Conservation (phyloP, 371 early-diverging fungal species). For the Mucor circinelloides region DNA sequence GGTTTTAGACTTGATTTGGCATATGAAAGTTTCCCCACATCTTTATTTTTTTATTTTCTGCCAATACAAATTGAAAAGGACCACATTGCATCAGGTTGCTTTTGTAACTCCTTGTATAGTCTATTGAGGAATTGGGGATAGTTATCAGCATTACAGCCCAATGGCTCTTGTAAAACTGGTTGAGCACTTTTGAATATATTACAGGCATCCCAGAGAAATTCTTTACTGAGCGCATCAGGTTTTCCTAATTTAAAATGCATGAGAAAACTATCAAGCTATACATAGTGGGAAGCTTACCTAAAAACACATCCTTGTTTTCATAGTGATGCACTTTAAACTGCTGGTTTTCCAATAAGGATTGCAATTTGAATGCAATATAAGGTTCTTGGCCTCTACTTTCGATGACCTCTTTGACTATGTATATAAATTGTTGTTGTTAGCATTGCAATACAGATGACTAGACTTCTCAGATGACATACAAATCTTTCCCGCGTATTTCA, state of each 20-base stretch:
- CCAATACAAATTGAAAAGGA: conserved; percentile 24
- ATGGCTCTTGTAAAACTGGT: conserved; percentile 4
- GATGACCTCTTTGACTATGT: conserved; percentile 31
- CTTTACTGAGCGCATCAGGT: conserved; percentile 18
- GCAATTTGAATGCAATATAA: conserved; percentile 46
- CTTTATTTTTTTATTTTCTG: conserved; percentile 11
- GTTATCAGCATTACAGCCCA: conserved; percentile 1
- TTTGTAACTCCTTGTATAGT: conserved; percentile 15
- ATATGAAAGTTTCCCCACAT: not conserved
- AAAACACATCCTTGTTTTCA: conserved; percentile 20
- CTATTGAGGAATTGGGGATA: conserved; percentile 20
- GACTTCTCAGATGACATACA: conserved; percentile 27
- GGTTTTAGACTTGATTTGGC: not conserved
- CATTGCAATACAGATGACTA: not conserved
- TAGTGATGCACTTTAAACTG: conserved; percentile 31
- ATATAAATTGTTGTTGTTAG: not conserved
- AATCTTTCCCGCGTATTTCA: conserved; percentile 22
- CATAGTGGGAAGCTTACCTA: conserved; percentile 3
- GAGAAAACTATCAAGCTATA: not conserved
- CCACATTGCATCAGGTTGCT: conserved; percentile 25
- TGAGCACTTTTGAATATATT: conserved; percentile 19
- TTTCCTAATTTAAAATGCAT: conserved; percentile 8
- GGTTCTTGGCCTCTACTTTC: conserved; percentile 51
- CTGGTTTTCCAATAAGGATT: conserved; percentile 27
- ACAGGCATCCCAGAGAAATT: conserved; percentile 23